Percentiles rank a stretch among this genome's conserved stretches.
phyloP scores from a whole-genome alignment of 164 flowering plant genomes.

The Chimonanthus salicifolius region DNA sequence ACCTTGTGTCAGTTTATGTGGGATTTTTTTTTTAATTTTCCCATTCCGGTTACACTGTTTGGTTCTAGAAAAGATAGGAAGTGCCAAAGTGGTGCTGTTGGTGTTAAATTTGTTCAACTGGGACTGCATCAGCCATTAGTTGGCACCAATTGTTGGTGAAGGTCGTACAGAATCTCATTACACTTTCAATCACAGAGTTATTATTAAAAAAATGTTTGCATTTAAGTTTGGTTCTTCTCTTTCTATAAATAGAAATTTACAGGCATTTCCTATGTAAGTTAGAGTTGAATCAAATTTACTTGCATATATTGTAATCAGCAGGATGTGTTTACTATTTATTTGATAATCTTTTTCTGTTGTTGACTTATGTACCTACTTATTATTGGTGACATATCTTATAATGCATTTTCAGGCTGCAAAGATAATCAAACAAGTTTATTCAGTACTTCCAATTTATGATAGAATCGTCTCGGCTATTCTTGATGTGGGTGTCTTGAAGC shows the following conservation, averaged over 20 bases:
- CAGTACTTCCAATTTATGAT: slow-evolving; percentile 89
- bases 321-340: not conserved
- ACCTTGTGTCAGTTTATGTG: too few species aligned
- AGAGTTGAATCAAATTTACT: not conserved
- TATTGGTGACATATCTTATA: slow-evolving; percentile 1
- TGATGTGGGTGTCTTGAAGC: slow-evolving; percentile 71
- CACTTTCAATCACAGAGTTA: not conserved
- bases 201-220: not conserved
- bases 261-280: not conserved
- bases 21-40: too few species aligned
- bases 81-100: too few species aligned
- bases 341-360: not conserved
- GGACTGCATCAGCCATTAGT: too few species aligned
- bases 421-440: slow-evolving; percentile 82
- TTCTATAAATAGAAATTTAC: not conserved
- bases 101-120: too few species aligned
- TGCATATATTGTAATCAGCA: not conserved
- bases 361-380: not conserved
- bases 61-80: too few species aligned
- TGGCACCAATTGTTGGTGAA: too few species aligned
- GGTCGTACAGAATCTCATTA: not conserved
- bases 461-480: slow-evolving; percentile 77
- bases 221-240: not conserved
- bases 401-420: slow-evolving; percentile 66
- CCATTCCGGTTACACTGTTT: too few species aligned